phyloP scores from a whole-genome alignment of 2,329 filamentous ascomycete genomes.

The Colletotrichum sp. region DNA sequence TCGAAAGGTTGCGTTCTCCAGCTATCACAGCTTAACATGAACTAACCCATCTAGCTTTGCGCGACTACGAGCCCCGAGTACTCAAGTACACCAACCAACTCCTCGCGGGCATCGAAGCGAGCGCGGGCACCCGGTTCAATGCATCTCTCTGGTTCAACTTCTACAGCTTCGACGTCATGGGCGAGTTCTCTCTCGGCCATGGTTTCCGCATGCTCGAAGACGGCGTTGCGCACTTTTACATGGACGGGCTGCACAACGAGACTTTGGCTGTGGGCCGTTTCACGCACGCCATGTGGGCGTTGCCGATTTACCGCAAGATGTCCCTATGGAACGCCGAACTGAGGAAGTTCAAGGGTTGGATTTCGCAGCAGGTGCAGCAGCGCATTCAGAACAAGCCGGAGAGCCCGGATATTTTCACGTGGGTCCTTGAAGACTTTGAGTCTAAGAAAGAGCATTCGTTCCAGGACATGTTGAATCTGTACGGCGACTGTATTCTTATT shows the following conservation, averaged over 20 bases:
- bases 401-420: constrained; percentile 32
- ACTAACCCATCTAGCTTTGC: constrained; percentile 3
- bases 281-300: constrained; percentile 23
- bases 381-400: constrained; percentile 17
- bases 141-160: constrained; percentile 35
- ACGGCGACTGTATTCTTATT: constrained; percentile 31
- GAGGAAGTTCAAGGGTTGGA: constrained; percentile 21
- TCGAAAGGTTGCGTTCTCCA: constrained; percentile 24
- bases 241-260: constrained; percentile 26
- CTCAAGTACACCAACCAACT: constrained; percentile 26
- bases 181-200: constrained; percentile 41
- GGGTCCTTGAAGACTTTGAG: constrained; percentile 32
- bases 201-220: constrained; percentile 37
- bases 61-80: constrained; percentile 33
- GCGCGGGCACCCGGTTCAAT: constrained; percentile 24
- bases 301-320: constrained; percentile 21
- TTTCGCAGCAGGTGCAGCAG: constrained; percentile 8
- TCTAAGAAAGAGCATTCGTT: neutral
- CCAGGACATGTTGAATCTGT: constrained; percentile 27
- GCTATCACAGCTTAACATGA: too few species aligned
- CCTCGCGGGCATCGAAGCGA: constrained; percentile 22
- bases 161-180: constrained; percentile 44
- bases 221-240: constrained; percentile 28
- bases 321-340: constrained; percentile 23
- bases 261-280: constrained; percentile 26